These are phyloP conservation scores for Botryotinia convoluta DNA, from an alignment of 2,329 filamentous ascomycete genomes.

Conservation along the genomic window DNA sequence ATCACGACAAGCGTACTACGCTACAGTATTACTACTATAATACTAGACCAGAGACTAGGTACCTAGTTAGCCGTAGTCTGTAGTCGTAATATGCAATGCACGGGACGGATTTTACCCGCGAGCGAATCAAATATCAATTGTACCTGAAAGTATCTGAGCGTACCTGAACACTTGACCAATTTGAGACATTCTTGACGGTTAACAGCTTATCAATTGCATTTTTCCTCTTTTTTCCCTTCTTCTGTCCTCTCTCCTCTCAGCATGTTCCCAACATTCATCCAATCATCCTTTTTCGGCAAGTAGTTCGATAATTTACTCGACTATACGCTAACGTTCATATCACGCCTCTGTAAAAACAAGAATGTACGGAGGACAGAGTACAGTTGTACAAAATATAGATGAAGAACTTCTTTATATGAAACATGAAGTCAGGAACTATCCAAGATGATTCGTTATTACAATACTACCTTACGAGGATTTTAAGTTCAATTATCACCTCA, in stretches of 20 bases:
- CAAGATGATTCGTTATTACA: background rate
- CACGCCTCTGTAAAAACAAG: background rate
- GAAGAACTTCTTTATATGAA: background rate
- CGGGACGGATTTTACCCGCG: background rate
- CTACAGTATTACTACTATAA: background rate
- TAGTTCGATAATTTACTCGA: background rate
- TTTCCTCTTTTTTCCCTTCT: background rate
- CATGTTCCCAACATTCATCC: background rate
- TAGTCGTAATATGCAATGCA: background rate
- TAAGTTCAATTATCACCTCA: background rate
- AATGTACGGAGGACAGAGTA: background rate
- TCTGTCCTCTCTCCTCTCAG: background rate
- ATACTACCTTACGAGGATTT: background rate
- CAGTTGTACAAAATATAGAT: background rate
- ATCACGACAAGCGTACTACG: background rate
- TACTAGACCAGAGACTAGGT: background rate
- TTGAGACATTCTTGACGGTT: background rate
- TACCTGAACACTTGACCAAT: conserved; percentile 8
- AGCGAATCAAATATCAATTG: background rate
- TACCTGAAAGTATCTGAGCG: background rate
- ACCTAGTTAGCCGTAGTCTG: background rate
- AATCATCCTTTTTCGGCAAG: background rate
- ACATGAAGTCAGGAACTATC: background rate
- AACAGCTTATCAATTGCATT: background rate
- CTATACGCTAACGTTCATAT: background rate